Base-by-base conservation (phyloP, 2,329 filamentous ascomycete species). In the Microdochium nivale region DNA sequence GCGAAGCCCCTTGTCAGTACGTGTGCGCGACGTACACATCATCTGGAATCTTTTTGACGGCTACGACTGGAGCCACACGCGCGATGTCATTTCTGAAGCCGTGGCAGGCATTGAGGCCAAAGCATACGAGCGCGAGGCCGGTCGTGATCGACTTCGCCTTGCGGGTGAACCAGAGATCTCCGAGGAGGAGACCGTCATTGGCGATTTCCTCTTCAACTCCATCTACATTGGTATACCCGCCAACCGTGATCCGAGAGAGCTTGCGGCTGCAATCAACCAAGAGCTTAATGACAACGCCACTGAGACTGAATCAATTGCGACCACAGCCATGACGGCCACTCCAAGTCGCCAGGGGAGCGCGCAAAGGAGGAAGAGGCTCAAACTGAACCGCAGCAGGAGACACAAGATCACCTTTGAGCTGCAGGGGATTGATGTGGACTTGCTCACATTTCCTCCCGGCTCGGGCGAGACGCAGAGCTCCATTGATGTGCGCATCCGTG, bases 1-100 rank as follows among this genome's bases (percentile, higher is more conserved):
- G 37, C 76, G 76, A 50, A 88, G 86, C 55, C 89, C 92, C 5
- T 70, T 99, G 14, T 84, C 83, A 56, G 76, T 96, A 2, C 83
- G 83, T 4, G 79, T 97, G 16, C 84, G 88, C 25, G 90, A 96
- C 62, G 85, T 96, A 5, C 90, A 97, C 64, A 74, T 96, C 49
- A 96, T 97, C 54, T 99, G 94, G 94, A 95, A 99, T 62, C 74
- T 99, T 1, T 96, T 94, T 67, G 94, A 99, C 71, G 94, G 94
- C 1, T 99, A 96, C 65, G 95, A 99, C 68, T 99, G 95, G 95
- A 81, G 85, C 59, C 80, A 82, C 44, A 99, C 95, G 1, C 81
- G 92, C 44, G 87, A 94, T 55, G 82, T 86, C 3, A 96, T 99
- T 52, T 84, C 84, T 23, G 88, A 92, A 63, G 90, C 90, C 7